Evolutionary conservation across 2,329 filamentous ascomycete genomes (phyloP), one percentile per base, ranked within the genome.

Genomic region (Septoria linicola): DNA sequence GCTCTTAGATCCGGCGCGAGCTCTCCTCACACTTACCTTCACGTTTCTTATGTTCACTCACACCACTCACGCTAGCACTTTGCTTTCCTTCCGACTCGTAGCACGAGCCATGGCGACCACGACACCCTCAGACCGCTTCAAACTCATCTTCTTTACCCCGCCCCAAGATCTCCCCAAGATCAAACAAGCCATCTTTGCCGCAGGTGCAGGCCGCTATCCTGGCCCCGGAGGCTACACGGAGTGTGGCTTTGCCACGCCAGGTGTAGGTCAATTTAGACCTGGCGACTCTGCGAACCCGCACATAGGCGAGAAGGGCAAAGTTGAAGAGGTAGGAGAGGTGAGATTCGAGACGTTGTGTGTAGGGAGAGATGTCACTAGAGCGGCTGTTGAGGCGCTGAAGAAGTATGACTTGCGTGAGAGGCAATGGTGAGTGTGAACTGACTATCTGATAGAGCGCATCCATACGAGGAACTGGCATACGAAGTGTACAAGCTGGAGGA

Each of bases 261-360:
- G 85, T 3, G 80, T 72, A 0, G 83, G 83, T 0, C 84, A 88
- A 62, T 89, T 88, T 66, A 77, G 80, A 0, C 84, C 84, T 0
- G 81, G 80, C 0, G 74, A 75, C 48, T 66, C 72, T 0, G 82
- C 85, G 1, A 83, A 83, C 41, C 85, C 85, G 2, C 70, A 81
- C 61, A 81, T 87, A 55, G 85, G 85, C 0, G 69, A 70, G 8
- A 70, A 75, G 1, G 82, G 83, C 0, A 66, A 72, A 21, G 61
- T 87, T 0, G 82, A 87, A 66, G 66, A 80, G 51, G 73, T 81
- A 0, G 73, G 78, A 3, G 85, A 88, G 67, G 73, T 79, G 1
- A 76, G 77, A 41, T 80, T 86, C 13, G 84, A 89, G 72, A 79
- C 80, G 1, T 63, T 86, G 2, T 84, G 82, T 63, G 59, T 81